phyloP scores from a whole-genome alignment of 257 asterid species.

The Lithospermum erythrorhizon region DNA sequence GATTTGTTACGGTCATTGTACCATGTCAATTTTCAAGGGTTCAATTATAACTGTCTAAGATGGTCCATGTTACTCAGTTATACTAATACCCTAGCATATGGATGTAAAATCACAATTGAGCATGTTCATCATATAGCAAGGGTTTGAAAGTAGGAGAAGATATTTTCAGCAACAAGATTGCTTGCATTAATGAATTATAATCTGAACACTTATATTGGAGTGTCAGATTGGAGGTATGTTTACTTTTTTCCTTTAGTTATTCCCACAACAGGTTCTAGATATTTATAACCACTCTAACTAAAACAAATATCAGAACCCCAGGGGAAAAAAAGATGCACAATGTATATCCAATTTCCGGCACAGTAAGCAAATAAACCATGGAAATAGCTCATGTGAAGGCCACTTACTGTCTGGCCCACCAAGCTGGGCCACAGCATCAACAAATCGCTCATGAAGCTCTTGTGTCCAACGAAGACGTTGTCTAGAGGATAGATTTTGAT shows the following conservation, averaged over 20 bases:
- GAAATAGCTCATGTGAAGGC: not conserved
- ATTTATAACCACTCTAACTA: conserved; percentile 4
- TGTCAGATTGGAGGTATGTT: too few species aligned
- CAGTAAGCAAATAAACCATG: too few species aligned
- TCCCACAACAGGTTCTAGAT: not conserved
- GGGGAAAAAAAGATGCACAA: too few species aligned
- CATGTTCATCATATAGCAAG: not conserved
- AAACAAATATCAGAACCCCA: not conserved
- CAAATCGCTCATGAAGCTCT: conserved; percentile 85
- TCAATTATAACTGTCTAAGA: too few species aligned
- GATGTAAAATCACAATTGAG: not conserved
- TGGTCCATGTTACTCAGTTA: not conserved
- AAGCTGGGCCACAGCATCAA: conserved; percentile 94
- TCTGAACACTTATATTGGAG: not conserved
- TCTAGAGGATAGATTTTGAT: conserved; percentile 61
- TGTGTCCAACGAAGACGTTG: conserved; percentile 97
- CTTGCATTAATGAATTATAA: not conserved
- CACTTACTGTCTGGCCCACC: conserved; percentile 96
- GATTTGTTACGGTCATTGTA: not conserved
- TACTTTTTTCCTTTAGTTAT: too few species aligned
- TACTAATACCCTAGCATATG: not conserved
- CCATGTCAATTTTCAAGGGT: too few species aligned
- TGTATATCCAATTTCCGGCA: not conserved
- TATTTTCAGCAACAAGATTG: not conserved
- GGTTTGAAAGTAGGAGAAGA: too few species aligned